Base-by-base conservation (phyloP, 1,284 basidiomycete species). In the Mycosarcoma mackinlayi region DNA sequence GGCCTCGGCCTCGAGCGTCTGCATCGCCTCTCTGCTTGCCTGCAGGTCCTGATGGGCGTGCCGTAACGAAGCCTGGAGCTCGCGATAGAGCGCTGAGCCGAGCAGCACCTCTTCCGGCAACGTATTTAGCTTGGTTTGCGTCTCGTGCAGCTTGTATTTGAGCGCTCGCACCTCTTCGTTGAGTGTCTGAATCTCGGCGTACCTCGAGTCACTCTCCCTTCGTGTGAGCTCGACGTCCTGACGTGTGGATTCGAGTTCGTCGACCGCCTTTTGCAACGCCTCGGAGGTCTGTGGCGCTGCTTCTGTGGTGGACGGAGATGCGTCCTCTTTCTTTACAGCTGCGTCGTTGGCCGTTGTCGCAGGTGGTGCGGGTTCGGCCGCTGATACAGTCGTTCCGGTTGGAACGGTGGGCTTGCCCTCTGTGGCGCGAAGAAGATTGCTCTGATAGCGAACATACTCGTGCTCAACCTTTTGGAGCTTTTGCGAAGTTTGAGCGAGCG, bases 1-100 rank as follows among this genome's bases (percentile, higher is more conserved):
- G 14, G 78, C 78, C 47, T 82, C 80, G 6, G 41, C 37, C 48
- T 76, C 72, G 25, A 76, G 62, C 4, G 50, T 27, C 4, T 58
- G 58, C 47, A 59, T 45, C 8, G 55, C 28, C 24, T 66, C 63
- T 31, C 38, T 54, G 23, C 38, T 45, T 38, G 25, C n/a, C 28
- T 49, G 49, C 37, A 63, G 11, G 39, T 65, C 68, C 6, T 51
- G 33, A n/a, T 71, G 62, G 18, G 50, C 48, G 18, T 63, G 44
- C 34, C 53, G 51, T 31, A 66, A 51, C 7, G 46, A 40, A 0
- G 39, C n/a, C 31, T 65, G 58, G 8, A 71, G 55, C 33, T 71
- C 68, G 23, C 54, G 58, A 30, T 66, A 71, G 8, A 60, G 35
- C 0, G 63, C 62, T 11, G 68, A 66, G 42, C 38, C 45, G 42